Evolutionary conservation across 1,139 yeast genomes (phyloP), one percentile per base, ranked within the genome.

Genomic region (Hansenula sp.): DNA sequence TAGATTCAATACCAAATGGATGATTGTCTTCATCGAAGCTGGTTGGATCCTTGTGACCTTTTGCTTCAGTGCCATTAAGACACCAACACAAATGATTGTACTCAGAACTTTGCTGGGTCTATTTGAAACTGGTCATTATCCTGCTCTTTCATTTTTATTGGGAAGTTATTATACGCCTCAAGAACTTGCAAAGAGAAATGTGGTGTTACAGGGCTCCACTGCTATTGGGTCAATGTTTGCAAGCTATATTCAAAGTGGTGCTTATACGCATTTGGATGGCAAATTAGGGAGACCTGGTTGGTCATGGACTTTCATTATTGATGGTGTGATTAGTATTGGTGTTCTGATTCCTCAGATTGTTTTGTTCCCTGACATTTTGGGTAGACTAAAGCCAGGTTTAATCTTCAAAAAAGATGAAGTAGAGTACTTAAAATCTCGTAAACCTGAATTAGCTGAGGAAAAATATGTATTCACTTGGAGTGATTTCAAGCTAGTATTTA

Each of bases 141-240:
- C 64, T 13, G 50, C 56, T 9, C 45, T 58, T 17, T 54, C 54
- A 37, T 57, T 50, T 40, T 50, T 59, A 33, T 46, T 61, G 35
- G 63, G 63, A 9, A 51, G 56, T 28, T 60, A 57, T 54, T 61
- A 54, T 45, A 56, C 53, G 30, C 52, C 57, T 42, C 48, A 49
- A 7, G 65, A 60, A 48, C 45, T 57, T 4, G 55, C 53, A 34
- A 48, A 56, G 41, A 44, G 62, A 36, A 45, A 78, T 73, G 60
- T 72, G 77, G 49, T 62, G 72, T 44, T 81, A 81, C 29, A 78
- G 76, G 52, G 71, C 67, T 57, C 45, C 25, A 32, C 41, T 16
- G 31, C 32, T 5, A 61, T 79, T 19, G 85, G 85, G 0, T 64
- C 74, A 24, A 63, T 79, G 60, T 74, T 81, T 15, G 74, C 81